Evolutionary conservation across 2,329 filamentous ascomycete species (phyloP).

Genomic region (Phoma sp.): DNA sequence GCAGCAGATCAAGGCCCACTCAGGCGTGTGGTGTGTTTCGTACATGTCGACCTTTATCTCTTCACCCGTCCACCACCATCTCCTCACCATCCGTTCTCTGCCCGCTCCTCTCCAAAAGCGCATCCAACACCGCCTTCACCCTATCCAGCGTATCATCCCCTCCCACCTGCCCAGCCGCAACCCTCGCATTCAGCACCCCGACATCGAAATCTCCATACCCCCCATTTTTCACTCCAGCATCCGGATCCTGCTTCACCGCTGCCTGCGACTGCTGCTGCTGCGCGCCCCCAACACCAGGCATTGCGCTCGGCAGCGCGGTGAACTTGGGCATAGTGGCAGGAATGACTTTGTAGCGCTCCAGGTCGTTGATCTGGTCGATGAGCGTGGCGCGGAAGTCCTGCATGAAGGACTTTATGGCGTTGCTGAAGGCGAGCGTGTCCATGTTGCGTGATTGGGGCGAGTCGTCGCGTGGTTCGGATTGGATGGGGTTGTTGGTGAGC

Average conservation of each 20-base stretch:
- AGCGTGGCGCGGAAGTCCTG: conserved; percentile 53
- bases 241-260: conserved; percentile 21
- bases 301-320: conserved; percentile 11
- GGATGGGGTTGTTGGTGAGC: conserved; percentile 57
- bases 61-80: conserved; percentile 32
- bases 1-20: neutral
- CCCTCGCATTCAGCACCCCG: conserved; percentile 87
- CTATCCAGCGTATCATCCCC: conserved; percentile 79
- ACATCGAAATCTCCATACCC: conserved; percentile 71
- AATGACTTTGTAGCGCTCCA: conserved; percentile 43
- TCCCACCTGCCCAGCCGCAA: conserved; percentile 80
- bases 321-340: conserved; percentile 35
- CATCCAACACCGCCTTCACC: conserved; percentile 62
- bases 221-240: conserved; percentile 50
- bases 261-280: conserved; percentile 8
- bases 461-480: conserved; percentile 46
- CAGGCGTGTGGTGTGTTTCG: neutral
- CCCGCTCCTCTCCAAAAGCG: conserved; percentile 28
- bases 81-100: conserved; percentile 18
- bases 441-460: conserved; percentile 52
- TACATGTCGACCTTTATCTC: neutral
- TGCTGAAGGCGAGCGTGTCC: conserved; percentile 59
- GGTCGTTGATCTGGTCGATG: conserved; percentile 37
- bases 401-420: conserved; percentile 74
- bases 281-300: conserved; percentile 15